Evolutionary conservation across 83 land plant genomes (phyloP).

Genomic region (Diphasiastrum complanatum): DNA sequence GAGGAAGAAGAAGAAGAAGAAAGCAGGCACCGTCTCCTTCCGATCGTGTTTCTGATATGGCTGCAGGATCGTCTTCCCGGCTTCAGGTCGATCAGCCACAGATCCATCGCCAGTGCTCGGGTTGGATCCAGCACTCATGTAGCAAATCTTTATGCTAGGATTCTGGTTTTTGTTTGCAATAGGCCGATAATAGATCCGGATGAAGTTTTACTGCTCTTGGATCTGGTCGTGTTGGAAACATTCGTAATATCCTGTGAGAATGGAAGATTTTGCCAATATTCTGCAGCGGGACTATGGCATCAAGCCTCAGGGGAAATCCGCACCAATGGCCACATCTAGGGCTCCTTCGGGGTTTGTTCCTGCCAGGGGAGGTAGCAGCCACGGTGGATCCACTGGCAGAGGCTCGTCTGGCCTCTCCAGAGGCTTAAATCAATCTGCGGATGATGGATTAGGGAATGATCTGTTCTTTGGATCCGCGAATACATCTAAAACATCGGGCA

Average conservation of each 20-base stretch:
- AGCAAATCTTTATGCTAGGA: too few species aligned
- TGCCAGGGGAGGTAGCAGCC: constrained; percentile 2
- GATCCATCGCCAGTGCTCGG: too few species aligned
- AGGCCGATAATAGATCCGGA: too few species aligned
- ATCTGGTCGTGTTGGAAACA: too few species aligned
- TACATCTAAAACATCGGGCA: neutral
- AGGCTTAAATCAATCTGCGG: neutral
- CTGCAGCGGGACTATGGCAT: constrained; percentile 41
- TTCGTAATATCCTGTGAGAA: constrained; percentile 1
- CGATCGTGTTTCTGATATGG: too few species aligned
- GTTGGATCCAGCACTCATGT: too few species aligned
- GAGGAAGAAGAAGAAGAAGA: too few species aligned
- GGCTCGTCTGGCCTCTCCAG: constrained; percentile 10
- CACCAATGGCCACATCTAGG: constrained; percentile 31
- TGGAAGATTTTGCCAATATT: constrained; percentile 41
- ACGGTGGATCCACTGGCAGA: constrained; percentile 1
- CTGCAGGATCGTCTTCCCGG: too few species aligned
- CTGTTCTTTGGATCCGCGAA: constrained; percentile 17
- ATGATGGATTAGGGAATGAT: constrained; percentile 2
- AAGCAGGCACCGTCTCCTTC: too few species aligned
- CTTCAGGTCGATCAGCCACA: too few species aligned
- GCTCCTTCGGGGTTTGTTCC: constrained; percentile 2
- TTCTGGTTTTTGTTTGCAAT: too few species aligned
- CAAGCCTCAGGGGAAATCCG: constrained; percentile 42
- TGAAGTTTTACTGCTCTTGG: too few species aligned